Base-by-base conservation (phyloP, 352 stramenopile genomes). In the Labyrinthula sp. region DNA sequence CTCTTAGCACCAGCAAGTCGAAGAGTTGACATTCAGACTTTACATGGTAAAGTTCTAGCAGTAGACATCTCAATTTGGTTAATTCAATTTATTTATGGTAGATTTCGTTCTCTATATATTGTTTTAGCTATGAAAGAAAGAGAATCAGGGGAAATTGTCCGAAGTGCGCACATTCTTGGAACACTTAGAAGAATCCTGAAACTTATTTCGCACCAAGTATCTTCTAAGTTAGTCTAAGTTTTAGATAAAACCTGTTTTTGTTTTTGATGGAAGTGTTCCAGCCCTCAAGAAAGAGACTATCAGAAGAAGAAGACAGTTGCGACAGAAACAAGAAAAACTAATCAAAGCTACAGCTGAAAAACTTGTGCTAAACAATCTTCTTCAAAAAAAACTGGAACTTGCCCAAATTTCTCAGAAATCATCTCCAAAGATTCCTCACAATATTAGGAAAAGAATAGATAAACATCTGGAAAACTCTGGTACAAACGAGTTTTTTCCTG, bases 31-130 rank as follows among this genome's bases (percentile, higher is more conserved):
- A 89, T 99, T 38, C 86, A 97, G 73, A 94, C 84, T 26, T 67
- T 99, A n/a, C 69, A 75, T 35, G 72, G 79, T 28, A 79, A 73
- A 47, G 40, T 47, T n/a, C 17, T 54, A 20, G 90, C 90, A 0
- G 85, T 98, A 30, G 90, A 99, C 63, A 85, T 87, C 7, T 94
- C 77, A 58, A 98, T 98, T 61, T 98, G 90, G 90, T 66, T 98
- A 43, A 95, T 81, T 18, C 87, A 98, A 67, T 97, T 99, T 57
- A 71, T 97, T 56, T n/a, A n/a, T n/a, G n/a, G n/a, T n/a, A n/a
- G n/a, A n/a, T n/a, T n/a, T n/a, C n/a, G n/a, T n/a, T n/a, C n/a
- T n/a, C n/a, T n/a, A n/a, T n/a, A n/a, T n/a, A n/a, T n/a, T n/a
- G n/a, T n/a, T n/a, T 95, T 95, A 63, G 87, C 86, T 27, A 95